Conservation (phyloP, 306 rosid species). For the Quercus aquifolioides region DNA sequence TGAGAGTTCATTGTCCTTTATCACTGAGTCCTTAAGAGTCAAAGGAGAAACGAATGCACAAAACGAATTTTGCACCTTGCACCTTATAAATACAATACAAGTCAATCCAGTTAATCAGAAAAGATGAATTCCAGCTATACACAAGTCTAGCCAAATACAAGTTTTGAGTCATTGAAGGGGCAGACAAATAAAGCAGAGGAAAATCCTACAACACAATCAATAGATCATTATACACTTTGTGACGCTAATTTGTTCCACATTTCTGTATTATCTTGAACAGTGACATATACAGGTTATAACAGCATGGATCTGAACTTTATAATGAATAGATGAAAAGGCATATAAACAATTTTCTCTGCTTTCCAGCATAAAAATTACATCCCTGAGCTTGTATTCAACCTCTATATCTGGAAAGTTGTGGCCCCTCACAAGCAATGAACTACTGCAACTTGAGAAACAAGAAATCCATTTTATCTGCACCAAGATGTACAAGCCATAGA, state of each 20-base stretch:
- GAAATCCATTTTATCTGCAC: slow-evolving; percentile 5
- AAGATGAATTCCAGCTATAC: not conserved
- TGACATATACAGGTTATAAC: not conserved
- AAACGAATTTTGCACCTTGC: not conserved
- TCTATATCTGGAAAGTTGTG: slow-evolving; percentile 2
- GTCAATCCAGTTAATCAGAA: not conserved
- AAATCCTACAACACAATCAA: not conserved
- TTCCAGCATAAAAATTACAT: slow-evolving; percentile 27
- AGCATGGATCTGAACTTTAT: not conserved
- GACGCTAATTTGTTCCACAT: not conserved
- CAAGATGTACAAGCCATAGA: slow-evolving; percentile 24
- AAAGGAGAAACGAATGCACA: not conserved
- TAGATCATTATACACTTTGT: not conserved
- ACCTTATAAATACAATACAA: not conserved
- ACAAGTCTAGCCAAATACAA: not conserved
- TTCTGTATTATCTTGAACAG: not conserved
- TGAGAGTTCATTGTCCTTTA: not conserved
- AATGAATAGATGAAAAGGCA: not conserved
- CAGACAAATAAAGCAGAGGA: not conserved
- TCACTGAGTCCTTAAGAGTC: not conserved
- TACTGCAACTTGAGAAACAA: slow-evolving; percentile 22
- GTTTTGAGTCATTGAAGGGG: not conserved
- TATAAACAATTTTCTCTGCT: slow-evolving; percentile 3
- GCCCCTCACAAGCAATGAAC: slow-evolving; percentile 16
- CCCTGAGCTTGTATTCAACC: slow-evolving; percentile 30